phyloP scores from a whole-genome alignment of 202 grass and related monocot genomes.

The Hordeum pubiflorum region DNA sequence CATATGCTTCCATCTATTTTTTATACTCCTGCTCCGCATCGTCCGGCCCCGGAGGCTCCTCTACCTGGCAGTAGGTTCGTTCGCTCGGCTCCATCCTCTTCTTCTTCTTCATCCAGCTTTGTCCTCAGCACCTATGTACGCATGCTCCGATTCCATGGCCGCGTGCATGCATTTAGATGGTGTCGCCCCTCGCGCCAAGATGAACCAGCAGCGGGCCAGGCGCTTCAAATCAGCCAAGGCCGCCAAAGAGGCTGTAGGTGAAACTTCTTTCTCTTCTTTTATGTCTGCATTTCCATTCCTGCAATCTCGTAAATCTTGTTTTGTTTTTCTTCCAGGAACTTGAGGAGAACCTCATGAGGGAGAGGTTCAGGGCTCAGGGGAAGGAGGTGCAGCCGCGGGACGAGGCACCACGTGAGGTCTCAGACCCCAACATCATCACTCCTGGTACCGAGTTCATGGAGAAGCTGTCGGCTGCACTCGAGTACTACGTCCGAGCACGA shows the following conservation, averaged over 20 bases:
- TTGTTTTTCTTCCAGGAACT: conserved; percentile 15
- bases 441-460: conserved; percentile 70
- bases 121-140: not conserved
- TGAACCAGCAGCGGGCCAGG: conserved; percentile 65
- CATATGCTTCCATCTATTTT: too few relatives aligned
- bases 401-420: not conserved
- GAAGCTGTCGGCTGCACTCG: conserved; percentile 36
- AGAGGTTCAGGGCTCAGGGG: conserved; percentile 23
- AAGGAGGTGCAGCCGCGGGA: conserved; percentile 5
- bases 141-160: not conserved
- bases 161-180: conserved; percentile 39
- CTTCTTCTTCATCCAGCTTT: not conserved
- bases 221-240: conserved; percentile 54
- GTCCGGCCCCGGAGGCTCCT: conserved; percentile 49
- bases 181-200: conserved; percentile 64
- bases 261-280: not conserved
- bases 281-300: not conserved
- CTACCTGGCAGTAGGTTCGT: conserved; percentile 51
- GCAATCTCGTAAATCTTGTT: not conserved
- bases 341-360: conserved; percentile 26
- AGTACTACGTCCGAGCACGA: conserved; percentile 39
- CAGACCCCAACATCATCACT: conserved; percentile 57
- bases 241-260: conserved; percentile 17
- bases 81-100: not conserved
- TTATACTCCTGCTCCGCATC: conserved; percentile 37